Base-by-base conservation (phyloP, 306 rosid genomes). In the Rosa rugosa region DNA sequence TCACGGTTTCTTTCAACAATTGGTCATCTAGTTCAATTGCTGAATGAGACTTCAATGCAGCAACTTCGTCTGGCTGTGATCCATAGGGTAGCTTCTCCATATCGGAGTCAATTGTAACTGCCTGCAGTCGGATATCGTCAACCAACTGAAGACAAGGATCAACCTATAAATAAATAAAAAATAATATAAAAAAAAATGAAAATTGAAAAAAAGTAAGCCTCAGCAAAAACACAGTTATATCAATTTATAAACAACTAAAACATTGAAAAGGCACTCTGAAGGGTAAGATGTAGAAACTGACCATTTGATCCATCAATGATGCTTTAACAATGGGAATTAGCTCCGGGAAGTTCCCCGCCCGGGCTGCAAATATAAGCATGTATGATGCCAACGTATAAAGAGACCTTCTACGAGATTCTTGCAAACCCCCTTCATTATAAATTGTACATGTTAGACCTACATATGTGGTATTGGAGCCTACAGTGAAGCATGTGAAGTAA, bases 131-230 rank as follows among this genome's bases (percentile, higher is more conserved):
- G 77, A 81, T 83, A 84, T 90, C 90, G 22, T 88, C 88, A 0
- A 91, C 89, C 88, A 91, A 82, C 86, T 91, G 90, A 75, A 95
- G 96, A 85, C 86, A 86, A 44, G 97, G 98, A 89, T 95, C 98
- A 76, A 84, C 93, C 97, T 95, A 90, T 83, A 60, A 69, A 60
- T 75, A 80, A 31, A 31, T 31, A 31, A 31, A 31, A 31, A 31
- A 31, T 31, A 31, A 31, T 2, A 31, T 2, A 3, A 65, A 64
- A 57, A 82, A 75, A 47, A 70, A 75, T 77, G 13, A 83, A 46
- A 75, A 75, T 73, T 70, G 38, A 75, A 6, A 31, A 42, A 38
- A 41, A 7, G 73, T 75, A 47, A 22, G 49, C 69, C 45, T 69
- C 31, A 38, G 18, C 20, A 51, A 73, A 23, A 40, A 75, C 54